Base-by-base conservation (phyloP, 1,139 yeast species). In the Yamadazyma atlantica region DNA sequence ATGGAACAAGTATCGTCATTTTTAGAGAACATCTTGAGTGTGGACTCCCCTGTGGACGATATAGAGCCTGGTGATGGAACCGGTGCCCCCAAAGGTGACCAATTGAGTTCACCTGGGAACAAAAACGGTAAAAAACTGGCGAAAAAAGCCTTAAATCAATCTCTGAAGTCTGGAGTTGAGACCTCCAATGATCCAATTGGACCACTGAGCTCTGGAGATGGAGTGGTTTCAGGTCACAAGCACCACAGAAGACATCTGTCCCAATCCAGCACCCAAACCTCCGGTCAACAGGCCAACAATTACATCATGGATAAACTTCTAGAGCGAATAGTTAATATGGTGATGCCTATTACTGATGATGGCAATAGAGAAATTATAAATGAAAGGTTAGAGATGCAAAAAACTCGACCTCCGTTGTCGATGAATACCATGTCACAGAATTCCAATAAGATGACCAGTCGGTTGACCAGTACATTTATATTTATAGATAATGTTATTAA, bases 371-470 rank as follows among this genome's bases (percentile, higher is more conserved):
- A 62, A 40, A 56, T 67, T n/a, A 58, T 68, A 14, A 65, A 72
- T 32, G 73, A 69, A 15, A 58, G 94, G 41, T 63, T 78, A 17
- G 75, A 68, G 37, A 73, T 75, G 46, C 88, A 85, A 42, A 77
- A 77, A 44, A 59, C 68, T 14, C 60, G 95, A 36, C 94, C 95
- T 0, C 78, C 79, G 13, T 62, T 88, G 26, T 81, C 88, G 19
- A 78, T 86, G 36, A 85, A 78, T 32, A 50, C 74, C 9, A 84
- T 85, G 83, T 77, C 88, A 30, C 75, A 71, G 44, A 86, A 88
- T 55, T 75, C 85, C 41, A 78, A 84, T 24, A 69, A 72, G 45
- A 65, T 87, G 66, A 79, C 80, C 41, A 78, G 86, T 15, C 62
- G 96, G 36, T 58, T 85, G 12, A 75, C 86, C 4, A 54, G 70